Evolutionary conservation across 331 rosid species (phyloP).

Genomic region (Spiraea crenata): DNA sequence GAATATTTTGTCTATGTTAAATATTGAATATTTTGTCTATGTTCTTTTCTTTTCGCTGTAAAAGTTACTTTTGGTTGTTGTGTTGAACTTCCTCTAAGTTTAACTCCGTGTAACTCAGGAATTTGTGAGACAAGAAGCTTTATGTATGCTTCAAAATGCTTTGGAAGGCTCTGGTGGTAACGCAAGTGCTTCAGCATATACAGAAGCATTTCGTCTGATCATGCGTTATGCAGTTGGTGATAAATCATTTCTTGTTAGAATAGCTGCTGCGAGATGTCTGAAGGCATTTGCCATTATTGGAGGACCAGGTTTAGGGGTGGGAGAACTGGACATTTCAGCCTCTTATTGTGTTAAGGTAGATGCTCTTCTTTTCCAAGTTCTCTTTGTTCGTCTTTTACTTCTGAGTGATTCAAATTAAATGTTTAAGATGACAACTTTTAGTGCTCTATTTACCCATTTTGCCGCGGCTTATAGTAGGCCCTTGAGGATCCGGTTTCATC

Average conservation of each 20-base stretch:
- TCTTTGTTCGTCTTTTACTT: slow-evolving; percentile 12
- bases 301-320: slow-evolving; percentile 88
- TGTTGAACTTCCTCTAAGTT: background rate
- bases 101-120: slow-evolving; percentile 51
- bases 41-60: background rate
- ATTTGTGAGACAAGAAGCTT: slow-evolving; percentile 90
- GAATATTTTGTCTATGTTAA: background rate
- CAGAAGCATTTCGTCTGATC: slow-evolving; percentile 86
- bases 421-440: slow-evolving; percentile 19
- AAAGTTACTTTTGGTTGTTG: background rate
- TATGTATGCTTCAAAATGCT: slow-evolving; percentile 86
- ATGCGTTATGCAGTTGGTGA: slow-evolving; percentile 75
- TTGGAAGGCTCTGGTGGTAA: slow-evolving; percentile 90
- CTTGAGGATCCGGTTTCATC: slow-evolving; percentile 90
- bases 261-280: slow-evolving; percentile 95
- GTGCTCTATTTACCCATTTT: slow-evolving; percentile 30
- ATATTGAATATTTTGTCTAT: no score
- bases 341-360: slow-evolving; percentile 86
- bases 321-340: slow-evolving; percentile 85
- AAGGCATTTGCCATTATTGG: slow-evolving; percentile 88
- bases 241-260: slow-evolving; percentile 90
- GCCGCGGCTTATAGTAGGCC: slow-evolving; percentile 57
- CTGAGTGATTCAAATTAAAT: slow-evolving; percentile 16
- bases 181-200: slow-evolving; percentile 79
- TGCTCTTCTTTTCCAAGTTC: slow-evolving; percentile 38